A percentile compares a stretch with the other conserved stretches of the same genome.
These are phyloP conservation scores for Mycena vitilis DNA, from an alignment of 768 basidiomycete species.

Conservation along the genomic window DNA sequence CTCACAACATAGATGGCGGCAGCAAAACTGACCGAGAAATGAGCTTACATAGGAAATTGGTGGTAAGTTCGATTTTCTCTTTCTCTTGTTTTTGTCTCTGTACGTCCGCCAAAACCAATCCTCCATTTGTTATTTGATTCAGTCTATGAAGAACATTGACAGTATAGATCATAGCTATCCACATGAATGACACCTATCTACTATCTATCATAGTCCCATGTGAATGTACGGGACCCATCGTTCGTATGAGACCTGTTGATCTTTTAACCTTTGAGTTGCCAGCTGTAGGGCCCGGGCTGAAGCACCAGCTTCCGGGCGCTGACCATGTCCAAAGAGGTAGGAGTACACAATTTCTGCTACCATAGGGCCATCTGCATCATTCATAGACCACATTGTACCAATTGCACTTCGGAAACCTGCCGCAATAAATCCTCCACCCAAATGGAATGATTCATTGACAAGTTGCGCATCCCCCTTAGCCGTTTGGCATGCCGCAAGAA, in stretches of 20 bases:
- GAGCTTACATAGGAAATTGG: too few relatives aligned
- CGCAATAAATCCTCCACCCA: slow-evolving; percentile 15
- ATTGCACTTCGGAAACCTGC: slow-evolving; percentile 49
- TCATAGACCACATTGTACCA: slow-evolving; percentile 58
- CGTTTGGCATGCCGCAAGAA: slow-evolving; percentile 61
- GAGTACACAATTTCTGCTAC: slow-evolving; percentile 48
- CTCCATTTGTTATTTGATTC: too few relatives aligned
- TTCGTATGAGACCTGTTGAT: slow-evolving; percentile 5
- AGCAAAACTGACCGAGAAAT: too few relatives aligned
- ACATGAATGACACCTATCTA: too few relatives aligned
- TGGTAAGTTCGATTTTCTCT: too few relatives aligned
- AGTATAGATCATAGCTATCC: too few relatives aligned
- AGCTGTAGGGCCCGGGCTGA: slow-evolving; percentile 9
- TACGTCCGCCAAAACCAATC: too few relatives aligned
- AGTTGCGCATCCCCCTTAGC: slow-evolving; percentile 46
- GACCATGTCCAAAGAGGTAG: slow-evolving; percentile 32
- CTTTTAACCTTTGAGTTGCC: slow-evolving; percentile 1
- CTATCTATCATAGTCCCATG: not conserved
- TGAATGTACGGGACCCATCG: slow-evolving; percentile 15
- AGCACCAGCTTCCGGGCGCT: not conserved
- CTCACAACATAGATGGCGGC: too few relatives aligned
- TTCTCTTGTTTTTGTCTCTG: too few relatives aligned
- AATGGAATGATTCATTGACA: slow-evolving; percentile 47
- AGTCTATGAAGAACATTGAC: too few relatives aligned
- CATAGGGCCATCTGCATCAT: slow-evolving; percentile 49